Percentiles rank a stretch among this genome's conserved stretches.
Evolutionary conservation across 768 basidiomycete species (phyloP).

Genomic region (Russula vinacea): DNA sequence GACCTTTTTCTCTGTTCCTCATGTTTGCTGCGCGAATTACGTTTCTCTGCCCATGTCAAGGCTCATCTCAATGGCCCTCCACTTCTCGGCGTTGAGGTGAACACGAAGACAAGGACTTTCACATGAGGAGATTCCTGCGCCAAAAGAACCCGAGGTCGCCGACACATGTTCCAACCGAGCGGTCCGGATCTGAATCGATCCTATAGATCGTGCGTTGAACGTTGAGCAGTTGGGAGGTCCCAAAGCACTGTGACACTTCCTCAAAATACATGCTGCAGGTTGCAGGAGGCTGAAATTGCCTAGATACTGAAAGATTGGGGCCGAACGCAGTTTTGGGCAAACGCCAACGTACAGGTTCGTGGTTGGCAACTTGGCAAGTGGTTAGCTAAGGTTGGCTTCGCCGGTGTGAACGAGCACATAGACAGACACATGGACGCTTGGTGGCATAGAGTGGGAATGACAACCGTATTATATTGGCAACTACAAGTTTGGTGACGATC

Average conservation of each 20-base stretch:
- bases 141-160: no score
- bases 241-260: slow-evolving; percentile 25
- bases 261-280: slow-evolving; percentile 13
- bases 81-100: not conserved
- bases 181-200: no score
- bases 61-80: not conserved
- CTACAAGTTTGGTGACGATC: no score
- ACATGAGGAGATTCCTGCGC: not conserved
- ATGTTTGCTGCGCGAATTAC: not conserved
- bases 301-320: slow-evolving; percentile 8
- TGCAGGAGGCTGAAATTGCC: slow-evolving; percentile 11
- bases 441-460: slow-evolving; percentile 28
- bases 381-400: no score
- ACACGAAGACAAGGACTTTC: not conserved
- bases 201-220: no score
- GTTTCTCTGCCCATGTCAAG: not conserved
- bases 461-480: slow-evolving; percentile 10
- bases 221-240: no score
- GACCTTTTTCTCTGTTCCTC: not conserved
- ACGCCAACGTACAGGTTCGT: no score
- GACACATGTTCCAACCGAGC: no score
- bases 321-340: slow-evolving; percentile 15
- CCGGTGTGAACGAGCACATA: no score
- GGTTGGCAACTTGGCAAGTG: no score
- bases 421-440: slow-evolving; percentile 27